Evolutionary conservation across 2,329 filamentous ascomycete genomes (phyloP).

Genomic region (Remersonia thermophila): DNA sequence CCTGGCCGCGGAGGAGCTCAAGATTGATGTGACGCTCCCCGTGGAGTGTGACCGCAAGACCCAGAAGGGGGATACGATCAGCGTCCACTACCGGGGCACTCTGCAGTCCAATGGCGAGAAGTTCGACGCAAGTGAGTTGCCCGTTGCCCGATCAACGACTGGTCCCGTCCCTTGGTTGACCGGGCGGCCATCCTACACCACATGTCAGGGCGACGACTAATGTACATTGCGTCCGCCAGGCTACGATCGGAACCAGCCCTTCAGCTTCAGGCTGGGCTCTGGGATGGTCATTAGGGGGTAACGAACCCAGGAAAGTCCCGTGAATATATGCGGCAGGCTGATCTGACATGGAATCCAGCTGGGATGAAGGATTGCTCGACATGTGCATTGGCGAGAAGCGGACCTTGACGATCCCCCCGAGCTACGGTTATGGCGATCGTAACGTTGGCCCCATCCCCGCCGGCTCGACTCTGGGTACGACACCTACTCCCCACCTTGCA

Average conservation of each 20-base stretch:
- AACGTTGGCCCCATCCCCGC: constrained; percentile 72
- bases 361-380: constrained; percentile 79
- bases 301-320: constrained; percentile 13
- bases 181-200: no score
- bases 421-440: constrained; percentile 67
- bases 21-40: constrained; percentile 62
- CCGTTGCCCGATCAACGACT: neutral
- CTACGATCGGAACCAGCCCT: constrained; percentile 65
- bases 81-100: constrained; percentile 82
- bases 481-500: neutral
- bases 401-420: constrained; percentile 79
- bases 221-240: constrained; percentile 33
- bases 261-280: constrained; percentile 66
- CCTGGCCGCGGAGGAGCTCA: constrained; percentile 50
- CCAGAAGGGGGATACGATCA: constrained; percentile 61
- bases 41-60: constrained; percentile 74
- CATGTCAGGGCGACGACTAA: constrained; percentile 16
- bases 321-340: neutral
- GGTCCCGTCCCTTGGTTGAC: no score
- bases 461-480: constrained; percentile 60
- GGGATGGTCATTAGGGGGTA: constrained; percentile 85
- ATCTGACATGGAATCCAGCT: constrained; percentile 36
- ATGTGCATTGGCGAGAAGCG: constrained; percentile 95
- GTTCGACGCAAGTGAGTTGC: constrained; percentile 61
- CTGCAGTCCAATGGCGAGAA: constrained; percentile 59